Evolutionary conservation across 495 filamentous ascomycete species (phyloP).

Genomic region (Hypoxylon lenormandii): DNA sequence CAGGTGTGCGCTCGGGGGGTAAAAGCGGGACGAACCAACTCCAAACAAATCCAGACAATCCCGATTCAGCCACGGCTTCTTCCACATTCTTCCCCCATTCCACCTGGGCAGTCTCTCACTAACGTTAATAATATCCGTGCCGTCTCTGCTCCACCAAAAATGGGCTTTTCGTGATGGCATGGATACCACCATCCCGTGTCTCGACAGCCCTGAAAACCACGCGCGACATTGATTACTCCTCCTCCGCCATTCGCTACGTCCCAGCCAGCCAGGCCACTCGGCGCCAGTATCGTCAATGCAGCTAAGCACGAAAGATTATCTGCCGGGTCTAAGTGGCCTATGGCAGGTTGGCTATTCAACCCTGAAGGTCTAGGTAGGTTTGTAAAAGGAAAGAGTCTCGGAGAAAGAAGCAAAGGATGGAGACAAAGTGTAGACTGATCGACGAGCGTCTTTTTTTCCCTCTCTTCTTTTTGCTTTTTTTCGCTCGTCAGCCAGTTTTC

Average conservation of each 20-base stretch:
- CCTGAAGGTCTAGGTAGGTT: slow-evolving; percentile 7
- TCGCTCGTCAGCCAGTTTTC: slow-evolving; percentile 26
- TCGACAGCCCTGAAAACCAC: slow-evolving; percentile 29
- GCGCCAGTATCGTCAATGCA: slow-evolving; percentile 29
- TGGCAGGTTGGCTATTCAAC: slow-evolving; percentile 27
- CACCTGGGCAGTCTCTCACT: slow-evolving; percentile 21
- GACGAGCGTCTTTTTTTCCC: slow-evolving; percentile 5
- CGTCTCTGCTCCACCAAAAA: slow-evolving; percentile 46
- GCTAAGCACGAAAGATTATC: slow-evolving; percentile 29
- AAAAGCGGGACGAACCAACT: slow-evolving; percentile 46
- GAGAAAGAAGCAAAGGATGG: slow-evolving; percentile 8
- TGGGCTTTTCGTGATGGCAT: slow-evolving; percentile 38
- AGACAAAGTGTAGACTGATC: background rate
- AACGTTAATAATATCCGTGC: slow-evolving; percentile 52
- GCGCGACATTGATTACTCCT: slow-evolving; percentile 43
- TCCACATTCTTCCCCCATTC: slow-evolving; percentile 28
- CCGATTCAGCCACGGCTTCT: slow-evolving; percentile 47
- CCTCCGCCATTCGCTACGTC: slow-evolving; percentile 33
- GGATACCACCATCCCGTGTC: slow-evolving; percentile 24
- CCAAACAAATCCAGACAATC: slow-evolving; percentile 46
- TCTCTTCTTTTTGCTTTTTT: slow-evolving; percentile 19
- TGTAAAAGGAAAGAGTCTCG: slow-evolving; percentile 19
- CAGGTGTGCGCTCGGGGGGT: slow-evolving; percentile 28
- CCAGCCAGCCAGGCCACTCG: slow-evolving; percentile 14
- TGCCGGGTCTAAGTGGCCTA: slow-evolving; percentile 28